Conservation (phyloP, 2,329 filamentous ascomycete genomes). For the Trichoderma koningiopsis region DNA sequence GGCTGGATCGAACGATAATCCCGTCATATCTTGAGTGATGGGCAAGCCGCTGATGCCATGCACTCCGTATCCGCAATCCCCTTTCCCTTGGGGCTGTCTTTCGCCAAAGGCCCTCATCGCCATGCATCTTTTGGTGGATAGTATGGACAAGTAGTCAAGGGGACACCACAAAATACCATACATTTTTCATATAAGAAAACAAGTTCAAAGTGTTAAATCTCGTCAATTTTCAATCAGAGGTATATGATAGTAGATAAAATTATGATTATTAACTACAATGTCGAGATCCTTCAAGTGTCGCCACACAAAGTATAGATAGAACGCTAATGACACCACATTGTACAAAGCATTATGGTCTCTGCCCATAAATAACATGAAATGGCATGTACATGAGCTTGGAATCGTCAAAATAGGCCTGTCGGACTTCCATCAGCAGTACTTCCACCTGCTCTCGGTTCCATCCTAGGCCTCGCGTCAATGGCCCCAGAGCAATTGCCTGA, state of each 20-base stretch:
- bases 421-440: conserved; percentile 50
- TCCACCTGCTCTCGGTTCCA: conserved; percentile 54
- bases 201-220: not conserved
- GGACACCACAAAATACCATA: not conserved
- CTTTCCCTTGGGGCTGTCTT: not conserved
- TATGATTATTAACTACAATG: not conserved
- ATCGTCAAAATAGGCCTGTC: conserved; percentile 52
- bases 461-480: conserved; percentile 52
- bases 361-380: conserved; percentile 56
- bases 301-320: not conserved
- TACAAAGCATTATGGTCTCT: conserved; percentile 46
- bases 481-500: conserved; percentile 54
- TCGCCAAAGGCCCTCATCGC: not conserved
- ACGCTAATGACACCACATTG: not conserved
- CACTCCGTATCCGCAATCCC: not conserved
- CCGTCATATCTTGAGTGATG: not conserved
- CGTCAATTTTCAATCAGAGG: not conserved
- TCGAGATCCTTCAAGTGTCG: not conserved
- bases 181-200: not conserved
- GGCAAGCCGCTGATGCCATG: no score
- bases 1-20: not conserved
- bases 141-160: not conserved
- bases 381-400: conserved; percentile 56
- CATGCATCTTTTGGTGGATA: not conserved
- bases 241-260: not conserved